Conservation (phyloP, 108 stramenopile species). For the Cyclotella choctawhatcheeana region DNA sequence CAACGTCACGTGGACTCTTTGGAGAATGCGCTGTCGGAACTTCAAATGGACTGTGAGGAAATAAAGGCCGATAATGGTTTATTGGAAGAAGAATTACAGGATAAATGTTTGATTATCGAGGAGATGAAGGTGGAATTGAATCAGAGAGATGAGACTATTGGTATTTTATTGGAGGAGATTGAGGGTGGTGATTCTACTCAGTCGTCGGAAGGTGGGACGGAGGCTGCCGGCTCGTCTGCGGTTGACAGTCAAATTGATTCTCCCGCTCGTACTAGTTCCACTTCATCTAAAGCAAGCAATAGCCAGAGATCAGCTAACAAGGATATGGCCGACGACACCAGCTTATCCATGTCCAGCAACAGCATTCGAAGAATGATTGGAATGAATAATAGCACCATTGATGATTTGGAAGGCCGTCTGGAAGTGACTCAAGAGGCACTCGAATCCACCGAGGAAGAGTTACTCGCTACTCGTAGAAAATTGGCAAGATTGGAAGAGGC, state of each 20-base stretch:
- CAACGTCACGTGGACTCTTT: conserved; percentile 26
- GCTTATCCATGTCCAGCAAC: not conserved
- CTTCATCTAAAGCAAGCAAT: not conserved
- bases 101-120: conserved; percentile 24
- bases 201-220: not conserved
- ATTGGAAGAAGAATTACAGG: conserved; percentile 49
- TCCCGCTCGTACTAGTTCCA: not conserved
- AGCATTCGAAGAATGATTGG: not conserved
- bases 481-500: conserved; percentile 19
- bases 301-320: not conserved
- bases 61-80: conserved; percentile 45
- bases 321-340: no score
- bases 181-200: not conserved
- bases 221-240: no score
- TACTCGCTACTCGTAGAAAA: conserved; percentile 9
- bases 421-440: conserved; percentile 28
- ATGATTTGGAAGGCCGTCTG: conserved; percentile 3
- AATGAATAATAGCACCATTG: not conserved
- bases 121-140: conserved; percentile 32
- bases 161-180: conserved; percentile 26
- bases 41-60: conserved; percentile 53
- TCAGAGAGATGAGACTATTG: conserved; percentile 31
- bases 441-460: conserved; percentile 36
- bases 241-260: no score
- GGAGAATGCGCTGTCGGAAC: conserved; percentile 32